Evolutionary conservation across 1,284 basidiomycete species (phyloP).

Genomic region (Clitocybe nebularis): DNA sequence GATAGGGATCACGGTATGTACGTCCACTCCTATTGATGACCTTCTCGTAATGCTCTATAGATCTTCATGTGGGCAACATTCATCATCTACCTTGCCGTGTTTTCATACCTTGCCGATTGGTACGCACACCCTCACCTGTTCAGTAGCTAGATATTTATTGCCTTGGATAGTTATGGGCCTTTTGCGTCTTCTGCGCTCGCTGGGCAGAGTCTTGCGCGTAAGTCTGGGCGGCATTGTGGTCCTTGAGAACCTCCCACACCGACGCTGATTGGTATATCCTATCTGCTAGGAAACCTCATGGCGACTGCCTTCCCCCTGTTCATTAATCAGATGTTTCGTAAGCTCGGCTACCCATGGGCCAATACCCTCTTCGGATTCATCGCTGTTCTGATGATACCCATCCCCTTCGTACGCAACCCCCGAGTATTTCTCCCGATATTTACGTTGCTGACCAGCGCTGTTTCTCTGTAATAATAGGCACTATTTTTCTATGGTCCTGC

Average conservation of each 20-base stretch:
- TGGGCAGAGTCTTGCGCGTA: constrained; percentile 46
- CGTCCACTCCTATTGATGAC: constrained; percentile 6
- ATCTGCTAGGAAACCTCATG: constrained; percentile 53
- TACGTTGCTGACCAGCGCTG: too few species aligned
- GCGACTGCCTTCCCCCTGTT: constrained; percentile 65
- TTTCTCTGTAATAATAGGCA: constrained; percentile 10
- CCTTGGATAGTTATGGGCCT: constrained; percentile 43
- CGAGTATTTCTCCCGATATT: too few species aligned
- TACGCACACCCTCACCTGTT: constrained; percentile 27
- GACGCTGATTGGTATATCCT: too few species aligned
- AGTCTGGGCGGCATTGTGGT: too few species aligned
- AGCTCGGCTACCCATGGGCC: constrained; percentile 66
- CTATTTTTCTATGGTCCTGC: constrained; percentile 52
- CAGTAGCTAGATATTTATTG: too few species aligned
- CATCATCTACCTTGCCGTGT: constrained; percentile 56
- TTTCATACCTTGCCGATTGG: constrained; percentile 67
- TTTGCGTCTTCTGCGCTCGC: constrained; percentile 72
- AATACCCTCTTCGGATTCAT: constrained; percentile 66
- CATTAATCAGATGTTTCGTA: constrained; percentile 56
- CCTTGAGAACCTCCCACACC: too few species aligned
- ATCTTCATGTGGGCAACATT: constrained; percentile 49
- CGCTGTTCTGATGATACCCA: constrained; percentile 34
- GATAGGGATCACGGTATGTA: not conserved
- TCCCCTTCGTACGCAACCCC: constrained; percentile 15
- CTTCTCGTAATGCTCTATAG: constrained; percentile 22